Evolutionary conservation across 192 early-diverging fungal genomes (phyloP), one percentile per base, ranked within the genome.

Genomic region (Coemansia sp.): DNA sequence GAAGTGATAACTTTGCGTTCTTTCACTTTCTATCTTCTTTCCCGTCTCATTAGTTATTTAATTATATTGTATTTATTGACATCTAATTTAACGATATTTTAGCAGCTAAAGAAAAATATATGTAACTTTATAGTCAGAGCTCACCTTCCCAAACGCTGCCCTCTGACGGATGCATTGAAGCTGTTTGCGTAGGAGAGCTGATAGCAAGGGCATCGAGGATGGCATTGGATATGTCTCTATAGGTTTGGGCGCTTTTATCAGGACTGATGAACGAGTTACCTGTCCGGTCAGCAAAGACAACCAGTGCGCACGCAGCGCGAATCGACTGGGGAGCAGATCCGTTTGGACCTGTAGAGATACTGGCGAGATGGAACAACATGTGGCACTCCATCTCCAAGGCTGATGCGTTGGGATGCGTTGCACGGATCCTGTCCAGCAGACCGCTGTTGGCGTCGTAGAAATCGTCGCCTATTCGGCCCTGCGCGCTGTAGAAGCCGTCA

Each of bases 351-450:
- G 77, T 81, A 16, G 81, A 81, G 35, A 82, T 82, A 45, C 75
- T 64, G 25, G 93, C 94, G 37, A 95, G 63, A 64, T 95, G 95
- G 72, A 91, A 90, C 55, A 97, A 64, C 83, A 87, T 88, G 60
- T 87, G 91, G 0, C 86, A 87, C 79, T 97, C 94, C 95, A 97
- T 97, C 70, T 97, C 94, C 26, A 97, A 67, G 1, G 75, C 75
- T 45, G 56, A 55, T 0, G 64, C 69, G 0, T 45, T 53, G 3
- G 63, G 63, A 29, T 72, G 68, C 5, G 26, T 4, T 0, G 81
- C 81, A 26, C 83, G 61, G 29, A 93, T 62, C 23, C 75, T 52
- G 0, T 61, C 59, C 13, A 97, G 63, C 18, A 97, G 71, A 0
- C 72, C 45, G 5, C 86, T 66, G 78, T 97, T 97, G 26, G 81